Evolutionary conservation across 177 flowering plant species (phyloP).

Genomic region (Vitis hybrid): DNA sequence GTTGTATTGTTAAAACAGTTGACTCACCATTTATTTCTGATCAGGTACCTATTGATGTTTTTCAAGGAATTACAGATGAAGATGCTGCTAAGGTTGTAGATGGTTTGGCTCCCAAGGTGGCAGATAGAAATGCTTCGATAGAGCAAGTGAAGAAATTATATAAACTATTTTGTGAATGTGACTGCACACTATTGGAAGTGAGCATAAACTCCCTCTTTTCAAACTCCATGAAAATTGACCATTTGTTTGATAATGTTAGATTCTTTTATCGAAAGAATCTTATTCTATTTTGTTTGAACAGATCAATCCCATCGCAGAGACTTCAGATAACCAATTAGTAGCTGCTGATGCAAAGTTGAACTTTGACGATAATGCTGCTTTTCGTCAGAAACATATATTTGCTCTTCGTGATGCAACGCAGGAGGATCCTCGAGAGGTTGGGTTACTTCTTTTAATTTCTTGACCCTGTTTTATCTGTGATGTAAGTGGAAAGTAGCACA

Average conservation of each 20-base stretch:
- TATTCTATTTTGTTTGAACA: constrained; percentile 23
- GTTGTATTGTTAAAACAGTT: neutral
- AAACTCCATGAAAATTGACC: neutral
- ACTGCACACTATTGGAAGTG: constrained; percentile 95
- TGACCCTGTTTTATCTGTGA: neutral
- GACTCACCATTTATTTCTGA: constrained; percentile 9
- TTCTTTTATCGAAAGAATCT: neutral
- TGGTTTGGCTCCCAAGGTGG: constrained; percentile 82
- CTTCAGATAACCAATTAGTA: constrained; percentile 79
- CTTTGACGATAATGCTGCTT: constrained; percentile 98
- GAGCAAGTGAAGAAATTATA: constrained; percentile 99
- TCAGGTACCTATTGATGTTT: constrained; percentile 94
- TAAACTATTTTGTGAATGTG: constrained; percentile 73
- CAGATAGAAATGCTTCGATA: constrained; percentile 69
- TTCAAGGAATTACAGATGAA: constrained; percentile 93
- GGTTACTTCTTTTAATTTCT: constrained; percentile 9
- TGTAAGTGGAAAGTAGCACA: too few species aligned
- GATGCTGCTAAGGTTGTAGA: constrained; percentile 99
- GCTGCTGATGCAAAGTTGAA: constrained; percentile 99
- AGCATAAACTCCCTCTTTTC: constrained; percentile 14
- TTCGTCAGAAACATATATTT: constrained; percentile 88
- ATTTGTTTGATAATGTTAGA: neutral
- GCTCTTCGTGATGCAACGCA: constrained; percentile 90
- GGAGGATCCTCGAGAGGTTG: constrained; percentile 99
- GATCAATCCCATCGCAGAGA: constrained; percentile 97